phyloP scores from a whole-genome alignment of 2,329 filamentous ascomycete genomes.

The Stagonosporopsis chrysanthemi region DNA sequence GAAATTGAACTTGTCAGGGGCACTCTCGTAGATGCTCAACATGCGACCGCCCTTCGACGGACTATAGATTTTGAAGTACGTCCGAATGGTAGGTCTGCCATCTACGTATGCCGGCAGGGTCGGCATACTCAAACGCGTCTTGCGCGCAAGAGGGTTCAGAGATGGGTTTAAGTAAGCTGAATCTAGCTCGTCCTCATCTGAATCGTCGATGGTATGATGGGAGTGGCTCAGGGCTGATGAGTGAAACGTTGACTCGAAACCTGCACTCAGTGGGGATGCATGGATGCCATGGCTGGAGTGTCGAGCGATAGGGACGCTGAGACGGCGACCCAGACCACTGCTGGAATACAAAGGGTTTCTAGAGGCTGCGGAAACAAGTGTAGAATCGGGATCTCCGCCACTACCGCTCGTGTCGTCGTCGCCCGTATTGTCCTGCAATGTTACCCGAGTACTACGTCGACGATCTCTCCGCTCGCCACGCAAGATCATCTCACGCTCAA shows the following conservation, averaged over 20 bases:
- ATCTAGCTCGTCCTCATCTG: constrained; percentile 35
- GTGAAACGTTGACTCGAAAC: constrained; percentile 31
- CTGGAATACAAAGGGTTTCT: constrained; percentile 34
- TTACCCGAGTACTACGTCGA: constrained; percentile 36
- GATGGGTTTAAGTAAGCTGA: constrained; percentile 38
- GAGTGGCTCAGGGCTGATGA: constrained; percentile 25
- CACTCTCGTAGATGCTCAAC: constrained; percentile 65
- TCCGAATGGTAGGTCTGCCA: constrained; percentile 63
- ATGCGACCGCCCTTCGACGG: constrained; percentile 65
- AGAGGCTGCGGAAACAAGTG: constrained; percentile 36
- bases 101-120: constrained; percentile 64
- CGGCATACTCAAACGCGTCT: constrained; percentile 36
- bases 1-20: constrained; percentile 66
- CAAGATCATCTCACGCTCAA: constrained; percentile 62
- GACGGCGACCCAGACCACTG: constrained; percentile 29
- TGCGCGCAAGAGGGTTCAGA: constrained; percentile 28
- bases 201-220: constrained; percentile 36
- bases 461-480: constrained; percentile 49
- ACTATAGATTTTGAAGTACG: constrained; percentile 69
- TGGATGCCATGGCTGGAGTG: constrained; percentile 27
- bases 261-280: constrained; percentile 25
- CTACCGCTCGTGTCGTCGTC: constrained; percentile 56
- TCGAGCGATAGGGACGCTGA: constrained; percentile 24
- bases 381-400: constrained; percentile 54
- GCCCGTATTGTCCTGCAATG: constrained; percentile 32